These are phyloP conservation scores for Fusarium ambrosium DNA, from an alignment of 2,329 filamentous ascomycete genomes.

Conservation along the genomic window DNA sequence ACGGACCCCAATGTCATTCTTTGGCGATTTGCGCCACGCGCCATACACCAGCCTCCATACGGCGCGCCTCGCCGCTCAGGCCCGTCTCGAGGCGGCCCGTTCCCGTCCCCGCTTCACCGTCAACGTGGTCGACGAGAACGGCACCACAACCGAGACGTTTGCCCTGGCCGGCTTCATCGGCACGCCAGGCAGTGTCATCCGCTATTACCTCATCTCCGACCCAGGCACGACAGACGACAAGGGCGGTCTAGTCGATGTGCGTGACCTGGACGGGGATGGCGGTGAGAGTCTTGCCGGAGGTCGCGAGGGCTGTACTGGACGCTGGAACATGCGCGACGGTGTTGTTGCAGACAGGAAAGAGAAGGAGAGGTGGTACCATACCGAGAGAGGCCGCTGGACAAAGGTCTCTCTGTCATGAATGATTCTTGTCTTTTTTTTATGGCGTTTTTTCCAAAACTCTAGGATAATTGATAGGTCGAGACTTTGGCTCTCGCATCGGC, in stretches of 20 bases:
- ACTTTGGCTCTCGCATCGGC: background rate
- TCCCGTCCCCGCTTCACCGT: slow-evolving; percentile 69
- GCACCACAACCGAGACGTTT: slow-evolving; percentile 64
- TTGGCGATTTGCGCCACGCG: slow-evolving; percentile 31
- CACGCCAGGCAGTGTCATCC: slow-evolving; percentile 67
- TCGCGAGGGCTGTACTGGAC: slow-evolving; percentile 60
- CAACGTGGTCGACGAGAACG: slow-evolving; percentile 68
- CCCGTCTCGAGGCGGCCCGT: slow-evolving; percentile 71
- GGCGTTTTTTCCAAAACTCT: background rate
- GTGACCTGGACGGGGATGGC: slow-evolving; percentile 62
- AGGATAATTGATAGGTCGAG: background rate
- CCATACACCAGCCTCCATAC: slow-evolving; percentile 61
- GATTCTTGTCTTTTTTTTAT: background rate
- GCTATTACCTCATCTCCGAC: slow-evolving; percentile 72
- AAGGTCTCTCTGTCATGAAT: slow-evolving; percentile 41
- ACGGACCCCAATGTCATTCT: slow-evolving; percentile 23
- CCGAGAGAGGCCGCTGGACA: slow-evolving; percentile 62
- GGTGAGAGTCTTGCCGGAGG: slow-evolving; percentile 59
- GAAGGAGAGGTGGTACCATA: slow-evolving; percentile 65
- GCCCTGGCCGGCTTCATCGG: slow-evolving; percentile 74
- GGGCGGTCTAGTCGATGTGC: slow-evolving; percentile 67
- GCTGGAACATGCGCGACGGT: slow-evolving; percentile 60
- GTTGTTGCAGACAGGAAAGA: slow-evolving; percentile 60
- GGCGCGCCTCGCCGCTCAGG: slow-evolving; percentile 74
- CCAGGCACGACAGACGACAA: slow-evolving; percentile 67